Conservation (phyloP, 2,329 filamentous ascomycete species). For the Cladosporium sp. region DNA sequence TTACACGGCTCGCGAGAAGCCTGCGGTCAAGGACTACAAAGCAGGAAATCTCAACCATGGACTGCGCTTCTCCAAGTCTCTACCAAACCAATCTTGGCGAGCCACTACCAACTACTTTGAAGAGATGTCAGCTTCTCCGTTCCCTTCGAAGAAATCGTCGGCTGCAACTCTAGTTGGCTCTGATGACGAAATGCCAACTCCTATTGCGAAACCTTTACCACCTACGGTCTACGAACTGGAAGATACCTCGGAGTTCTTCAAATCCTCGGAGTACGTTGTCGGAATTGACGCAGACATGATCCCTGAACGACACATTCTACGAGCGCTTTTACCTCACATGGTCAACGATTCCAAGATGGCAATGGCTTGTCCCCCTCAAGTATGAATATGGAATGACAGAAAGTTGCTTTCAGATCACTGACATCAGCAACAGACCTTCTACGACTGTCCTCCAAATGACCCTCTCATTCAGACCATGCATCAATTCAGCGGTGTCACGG, state of each 20-base stretch:
- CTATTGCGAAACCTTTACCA: constrained; percentile 5
- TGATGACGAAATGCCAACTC: constrained; percentile 13
- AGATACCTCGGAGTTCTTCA: constrained; percentile 40
- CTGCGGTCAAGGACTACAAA: constrained; percentile 49
- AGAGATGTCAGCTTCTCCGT: neutral
- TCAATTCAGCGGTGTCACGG: constrained; percentile 57
- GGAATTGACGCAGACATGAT: constrained; percentile 70
- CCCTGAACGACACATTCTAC: constrained; percentile 60
- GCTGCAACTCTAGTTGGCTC: constrained; percentile 43
- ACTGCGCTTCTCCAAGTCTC: constrained; percentile 2
- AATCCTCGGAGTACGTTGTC: constrained; percentile 50
- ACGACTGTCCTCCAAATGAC: constrained; percentile 61
- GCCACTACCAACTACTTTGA: neutral
- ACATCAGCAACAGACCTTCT: constrained; percentile 57
- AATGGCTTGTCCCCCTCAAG: constrained; percentile 30
- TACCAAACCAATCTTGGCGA: constrained; percentile 2
- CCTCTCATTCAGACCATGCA: constrained; percentile 60
- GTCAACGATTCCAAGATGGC: constrained; percentile 42
- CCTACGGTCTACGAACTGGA: constrained; percentile 13
- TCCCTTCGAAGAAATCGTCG: constrained; percentile 17
- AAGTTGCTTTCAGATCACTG: neutral
- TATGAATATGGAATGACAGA: constrained; percentile 53
- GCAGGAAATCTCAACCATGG: constrained; percentile 60
- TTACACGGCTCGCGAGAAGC: constrained; percentile 49
- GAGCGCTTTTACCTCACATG: constrained; percentile 59